A percentile compares a stretch with the other conserved stretches of the same genome.
Conservation (phyloP, 441 rosid species). For the Euphorbia celastroides region DNA sequence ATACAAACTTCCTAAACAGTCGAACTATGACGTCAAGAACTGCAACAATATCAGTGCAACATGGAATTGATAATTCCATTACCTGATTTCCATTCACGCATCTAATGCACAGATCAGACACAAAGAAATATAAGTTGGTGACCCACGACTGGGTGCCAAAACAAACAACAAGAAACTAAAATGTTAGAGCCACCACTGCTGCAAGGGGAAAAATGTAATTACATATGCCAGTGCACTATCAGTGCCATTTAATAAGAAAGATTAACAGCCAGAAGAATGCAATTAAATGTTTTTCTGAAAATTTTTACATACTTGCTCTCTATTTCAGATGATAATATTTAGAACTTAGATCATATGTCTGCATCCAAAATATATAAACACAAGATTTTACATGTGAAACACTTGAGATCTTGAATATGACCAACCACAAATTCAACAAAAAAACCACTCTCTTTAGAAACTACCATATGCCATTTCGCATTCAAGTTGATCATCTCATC, state of each 20-base stretch:
- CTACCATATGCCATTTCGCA: not conserved
- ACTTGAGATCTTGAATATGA: not conserved
- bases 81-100: not conserved
- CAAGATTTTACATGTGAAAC: not conserved
- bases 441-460: not conserved
- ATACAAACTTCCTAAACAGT: not conserved
- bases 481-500: not conserved
- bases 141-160: not conserved
- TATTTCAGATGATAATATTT: not conserved
- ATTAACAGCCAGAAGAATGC: not conserved
- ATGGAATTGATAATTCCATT: constrained; percentile 4
- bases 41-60: not conserved
- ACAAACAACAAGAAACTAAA: not conserved
- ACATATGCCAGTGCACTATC: not conserved
- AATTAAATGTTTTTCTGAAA: not conserved
- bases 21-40: not conserved
- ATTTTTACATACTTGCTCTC: constrained; percentile 3
- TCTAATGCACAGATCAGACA: not conserved
- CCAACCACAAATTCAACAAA: not conserved
- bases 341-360: not conserved
- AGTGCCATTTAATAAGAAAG: not conserved
- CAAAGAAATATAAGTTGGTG: not conserved
- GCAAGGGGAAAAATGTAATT: not conserved
- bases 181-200: not conserved
- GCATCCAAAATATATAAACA: not conserved